Evolutionary conservation across 2,329 filamentous ascomycete species (phyloP).

Genomic region (Microascus cirrosus): DNA sequence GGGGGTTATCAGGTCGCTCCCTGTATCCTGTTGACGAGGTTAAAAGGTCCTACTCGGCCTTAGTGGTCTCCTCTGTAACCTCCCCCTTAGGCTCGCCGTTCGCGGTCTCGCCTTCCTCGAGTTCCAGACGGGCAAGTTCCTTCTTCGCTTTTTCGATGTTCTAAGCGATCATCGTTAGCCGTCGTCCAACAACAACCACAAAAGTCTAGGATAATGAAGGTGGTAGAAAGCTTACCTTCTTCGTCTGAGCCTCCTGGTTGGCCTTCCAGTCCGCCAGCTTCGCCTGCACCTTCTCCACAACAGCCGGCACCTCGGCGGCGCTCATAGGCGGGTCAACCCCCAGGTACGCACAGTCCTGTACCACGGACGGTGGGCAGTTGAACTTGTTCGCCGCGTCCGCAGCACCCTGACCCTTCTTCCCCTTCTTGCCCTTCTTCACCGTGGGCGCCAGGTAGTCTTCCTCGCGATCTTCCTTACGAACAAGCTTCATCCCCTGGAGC

Average conservation of each 20-base stretch:
- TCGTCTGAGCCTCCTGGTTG: conserved; percentile 80
- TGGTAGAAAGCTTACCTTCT: conserved; percentile 54
- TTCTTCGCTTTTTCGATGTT: conserved; percentile 96
- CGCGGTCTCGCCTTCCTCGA: conserved; percentile 31
- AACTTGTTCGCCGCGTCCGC: conserved; percentile 45
- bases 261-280: conserved; percentile 88
- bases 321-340: conserved; percentile 82
- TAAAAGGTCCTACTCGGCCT: conserved; percentile 1
- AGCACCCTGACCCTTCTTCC: conserved; percentile 51
- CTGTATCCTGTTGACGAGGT: background rate
- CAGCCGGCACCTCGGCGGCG: conserved; percentile 66
- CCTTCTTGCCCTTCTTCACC: conserved; percentile 83
- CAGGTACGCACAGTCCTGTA: conserved; percentile 79
- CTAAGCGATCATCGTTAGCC: conserved; percentile 30
- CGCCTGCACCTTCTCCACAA: conserved; percentile 80
- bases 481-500: conserved; percentile 73
- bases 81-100: conserved; percentile 37
- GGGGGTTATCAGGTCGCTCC: background rate
- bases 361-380: conserved; percentile 81
- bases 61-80: conserved; percentile 37
- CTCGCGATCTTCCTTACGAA: conserved; percentile 78
- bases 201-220: conserved; percentile 7
- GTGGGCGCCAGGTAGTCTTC: conserved; percentile 75
- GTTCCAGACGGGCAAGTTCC: conserved; percentile 81
- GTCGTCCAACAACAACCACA: background rate